A percentile compares a stretch with the other conserved stretches of the same genome.
phyloP scores from a whole-genome alignment of 345 rosid genomes.

The Boechera divaricarpa region DNA sequence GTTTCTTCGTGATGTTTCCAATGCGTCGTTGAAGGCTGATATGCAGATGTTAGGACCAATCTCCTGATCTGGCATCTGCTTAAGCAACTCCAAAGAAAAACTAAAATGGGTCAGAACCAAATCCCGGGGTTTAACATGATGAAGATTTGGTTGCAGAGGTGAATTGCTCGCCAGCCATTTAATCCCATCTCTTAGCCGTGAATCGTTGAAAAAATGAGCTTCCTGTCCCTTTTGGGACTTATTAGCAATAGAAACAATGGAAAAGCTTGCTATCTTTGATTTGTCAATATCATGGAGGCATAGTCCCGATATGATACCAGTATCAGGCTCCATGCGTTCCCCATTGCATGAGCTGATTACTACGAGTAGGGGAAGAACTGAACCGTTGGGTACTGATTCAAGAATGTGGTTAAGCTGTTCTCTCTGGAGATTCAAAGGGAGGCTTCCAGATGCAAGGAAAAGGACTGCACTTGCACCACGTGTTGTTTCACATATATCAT shows the following conservation, averaged over 20 bases:
- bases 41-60: constrained; percentile 69
- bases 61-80: constrained; percentile 51
- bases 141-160: constrained; percentile 73
- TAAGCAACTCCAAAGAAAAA: constrained; percentile 57
- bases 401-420: constrained; percentile 62
- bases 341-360: constrained; percentile 54
- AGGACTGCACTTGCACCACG: constrained; percentile 82
- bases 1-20: constrained; percentile 60
- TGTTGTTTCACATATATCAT: constrained; percentile 47
- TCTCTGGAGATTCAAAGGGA: constrained; percentile 73
- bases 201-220: constrained; percentile 74
- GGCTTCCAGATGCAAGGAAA: constrained; percentile 65
- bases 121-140: constrained; percentile 55
- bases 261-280: constrained; percentile 62
- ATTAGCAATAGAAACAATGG: constrained; percentile 62
- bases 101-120: constrained; percentile 63
- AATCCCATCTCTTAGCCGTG: constrained; percentile 70
- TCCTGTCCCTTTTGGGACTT: constrained; percentile 45
- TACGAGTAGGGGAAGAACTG: constrained; percentile 80
- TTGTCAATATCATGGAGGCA: constrained; percentile 72
- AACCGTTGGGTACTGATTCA: constrained; percentile 63
- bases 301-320: constrained; percentile 52
- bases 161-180: constrained; percentile 83
- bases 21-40: constrained; percentile 77
- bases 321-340: constrained; percentile 52